phyloP scores from a whole-genome alignment of 495 filamentous ascomycete genomes.

The Penicillium ochrochloron region DNA sequence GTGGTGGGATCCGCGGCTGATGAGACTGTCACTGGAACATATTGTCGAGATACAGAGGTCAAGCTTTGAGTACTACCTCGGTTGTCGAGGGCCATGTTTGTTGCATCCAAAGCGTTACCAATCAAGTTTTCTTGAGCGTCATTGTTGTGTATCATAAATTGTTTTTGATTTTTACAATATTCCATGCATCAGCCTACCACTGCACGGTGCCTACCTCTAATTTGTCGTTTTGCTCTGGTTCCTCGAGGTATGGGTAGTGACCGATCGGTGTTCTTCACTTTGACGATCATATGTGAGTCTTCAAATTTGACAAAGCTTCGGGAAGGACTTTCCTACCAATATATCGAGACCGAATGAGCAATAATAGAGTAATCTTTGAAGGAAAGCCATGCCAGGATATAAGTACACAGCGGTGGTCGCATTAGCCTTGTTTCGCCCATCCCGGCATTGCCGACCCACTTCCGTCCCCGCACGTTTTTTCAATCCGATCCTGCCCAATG shows the following conservation, averaged over 20 bases:
- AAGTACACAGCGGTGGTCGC: neutral
- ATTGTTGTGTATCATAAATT: neutral
- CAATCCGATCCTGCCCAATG: constrained; percentile 2
- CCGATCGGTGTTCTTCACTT: no score
- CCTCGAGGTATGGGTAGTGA: no score
- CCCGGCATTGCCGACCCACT: constrained; percentile 3
- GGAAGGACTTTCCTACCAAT: no score
- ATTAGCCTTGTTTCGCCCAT: neutral
- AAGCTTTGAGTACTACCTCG: neutral
- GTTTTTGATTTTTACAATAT: neutral
- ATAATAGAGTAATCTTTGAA: no score
- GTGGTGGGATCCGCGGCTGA: neutral
- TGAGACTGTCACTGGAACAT: constrained; percentile 5
- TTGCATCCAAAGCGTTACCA: neutral
- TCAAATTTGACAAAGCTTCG: no score
- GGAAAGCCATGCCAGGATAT: no score
- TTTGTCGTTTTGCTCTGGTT: neutral
- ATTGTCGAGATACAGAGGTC: neutral
- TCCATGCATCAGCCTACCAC: neutral
- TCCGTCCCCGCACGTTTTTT: constrained; percentile 2
- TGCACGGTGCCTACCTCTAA: neutral
- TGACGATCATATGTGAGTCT: no score
- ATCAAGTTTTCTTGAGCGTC: neutral
- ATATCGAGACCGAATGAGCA: no score
- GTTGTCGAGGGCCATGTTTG: neutral